phyloP scores from a whole-genome alignment of 345 rosid species.

The Gossypium sturtianum region DNA sequence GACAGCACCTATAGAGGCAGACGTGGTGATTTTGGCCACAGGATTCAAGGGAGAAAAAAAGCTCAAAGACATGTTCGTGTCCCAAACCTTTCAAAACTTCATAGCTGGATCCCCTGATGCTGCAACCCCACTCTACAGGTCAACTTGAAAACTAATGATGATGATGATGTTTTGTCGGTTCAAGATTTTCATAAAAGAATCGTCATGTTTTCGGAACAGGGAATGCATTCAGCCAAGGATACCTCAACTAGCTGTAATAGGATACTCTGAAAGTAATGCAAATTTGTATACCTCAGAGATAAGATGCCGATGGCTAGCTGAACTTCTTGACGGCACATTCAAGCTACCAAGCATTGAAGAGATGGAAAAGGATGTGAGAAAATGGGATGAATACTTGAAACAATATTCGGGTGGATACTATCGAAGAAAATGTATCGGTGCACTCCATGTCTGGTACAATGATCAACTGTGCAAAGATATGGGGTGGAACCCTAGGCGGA shows the following conservation, averaged over 20 bases:
- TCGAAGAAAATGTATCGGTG: conserved; percentile 18
- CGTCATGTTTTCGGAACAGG: conserved; percentile 5
- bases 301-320: conserved; percentile 26
- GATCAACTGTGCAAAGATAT: conserved; percentile 29
- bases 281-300: conserved; percentile 23
- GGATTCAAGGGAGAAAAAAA: conserved; percentile 27
- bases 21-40: conserved; percentile 27
- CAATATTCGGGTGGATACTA: conserved; percentile 7
- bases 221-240: conserved; percentile 28
- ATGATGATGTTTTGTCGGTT: too few species aligned
- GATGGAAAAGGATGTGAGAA: conserved; percentile 26
- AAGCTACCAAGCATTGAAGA: conserved; percentile 19
- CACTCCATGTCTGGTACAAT: conserved; percentile 21
- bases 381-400: conserved; percentile 26
- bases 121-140: conserved; percentile 27
- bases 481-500: conserved; percentile 23
- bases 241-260: conserved; percentile 29
- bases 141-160: too few species aligned
- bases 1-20: conserved; percentile 14
- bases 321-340: conserved; percentile 21
- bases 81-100: conserved; percentile 22
- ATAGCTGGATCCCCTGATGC: conserved; percentile 11
- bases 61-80: conserved; percentile 25
- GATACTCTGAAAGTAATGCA: conserved; percentile 21
- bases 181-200: too few species aligned